Evolutionary conservation across 805 yeast species (phyloP), one percentile per base, ranked within the genome.

Genomic region (Lipomyces yamanashiensis): DNA sequence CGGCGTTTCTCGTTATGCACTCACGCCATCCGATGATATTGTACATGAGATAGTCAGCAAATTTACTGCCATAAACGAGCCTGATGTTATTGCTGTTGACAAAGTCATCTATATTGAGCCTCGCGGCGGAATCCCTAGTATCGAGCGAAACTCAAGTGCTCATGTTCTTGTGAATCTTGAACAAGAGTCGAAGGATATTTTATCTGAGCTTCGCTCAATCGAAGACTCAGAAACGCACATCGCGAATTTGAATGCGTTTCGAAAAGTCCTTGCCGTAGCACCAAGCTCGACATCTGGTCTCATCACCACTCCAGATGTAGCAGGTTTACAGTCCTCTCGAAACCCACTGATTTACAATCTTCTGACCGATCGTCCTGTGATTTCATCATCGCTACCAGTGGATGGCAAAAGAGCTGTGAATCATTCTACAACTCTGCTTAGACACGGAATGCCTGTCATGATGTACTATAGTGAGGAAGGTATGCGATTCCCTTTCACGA

Each of bases 271-370:
- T 43, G 74, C 76, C 2, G 63, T 76, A 9, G 77, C 87, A 1
- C 85, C 90, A 0, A 65, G 77, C 3, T 75, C 84, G 0, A 84
- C 92, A 0, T 86, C 96, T 0, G 99, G 97, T 0, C 78, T 95
- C 2, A 88, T 95, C 40, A 93, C 98, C 0, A 90, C 98, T 0
- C 89, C 96, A 0, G 75, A 79, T 9, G 85, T 90, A 23, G 93
- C 96, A 34, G 85, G 89, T 1, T 75, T 71, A 10, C 65, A 62
- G 43, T 70, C 72, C 13, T 66, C 69, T 44, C 21, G 64, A 12
- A 95, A 95, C 74, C 99, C 99, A 1, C 82, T 95, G 48, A 85
- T 95, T 15, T 90, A 92, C 75, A 95, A 95, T 73, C 83, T 95
- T 15, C 80, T 95, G 44, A 95, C 99, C 0, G 98, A 95, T 74